These are phyloP conservation scores for Isatis tinctoria DNA, from an alignment of 345 rosid species.

Conservation along the genomic window DNA sequence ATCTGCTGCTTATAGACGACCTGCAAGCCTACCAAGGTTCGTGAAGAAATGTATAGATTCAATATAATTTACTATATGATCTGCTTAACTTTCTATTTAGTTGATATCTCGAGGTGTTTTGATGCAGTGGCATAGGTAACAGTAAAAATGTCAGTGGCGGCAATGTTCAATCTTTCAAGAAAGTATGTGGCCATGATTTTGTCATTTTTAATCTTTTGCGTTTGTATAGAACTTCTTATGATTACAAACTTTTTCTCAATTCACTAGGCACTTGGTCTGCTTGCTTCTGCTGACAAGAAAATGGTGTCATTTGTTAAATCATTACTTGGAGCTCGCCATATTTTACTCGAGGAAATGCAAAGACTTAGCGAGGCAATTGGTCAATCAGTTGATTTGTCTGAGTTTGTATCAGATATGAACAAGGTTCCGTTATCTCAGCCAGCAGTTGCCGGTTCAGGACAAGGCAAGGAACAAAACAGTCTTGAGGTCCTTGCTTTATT, in stretches of 20 bases:
- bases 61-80: neutral
- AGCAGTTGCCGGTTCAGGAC: slow-evolving; percentile 44
- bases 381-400: slow-evolving; percentile 49
- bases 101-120: slow-evolving; percentile 29
- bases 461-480: slow-evolving; percentile 61
- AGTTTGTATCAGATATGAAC: slow-evolving; percentile 47
- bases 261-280: slow-evolving; percentile 48
- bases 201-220: neutral
- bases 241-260: slow-evolving; percentile 24
- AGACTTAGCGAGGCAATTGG: slow-evolving; percentile 59
- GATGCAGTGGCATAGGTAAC: slow-evolving; percentile 42
- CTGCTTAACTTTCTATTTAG: neutral
- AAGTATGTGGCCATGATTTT: slow-evolving; percentile 41
- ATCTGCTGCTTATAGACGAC: slow-evolving; percentile 45
- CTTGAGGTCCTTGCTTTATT: slow-evolving; percentile 73
- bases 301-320: slow-evolving; percentile 57
- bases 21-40: slow-evolving; percentile 59
- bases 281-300: slow-evolving; percentile 43
- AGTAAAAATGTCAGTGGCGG: slow-evolving; percentile 39
- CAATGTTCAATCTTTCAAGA: slow-evolving; percentile 42
- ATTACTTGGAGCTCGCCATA: slow-evolving; percentile 58
- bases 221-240: neutral
- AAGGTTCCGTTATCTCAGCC: slow-evolving; percentile 40
- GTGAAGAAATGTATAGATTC: slow-evolving; percentile 28
- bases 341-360: slow-evolving; percentile 59